Evolutionary conservation across 164 flowering plant species (phyloP).

Genomic region (Sextonia rubra): DNA sequence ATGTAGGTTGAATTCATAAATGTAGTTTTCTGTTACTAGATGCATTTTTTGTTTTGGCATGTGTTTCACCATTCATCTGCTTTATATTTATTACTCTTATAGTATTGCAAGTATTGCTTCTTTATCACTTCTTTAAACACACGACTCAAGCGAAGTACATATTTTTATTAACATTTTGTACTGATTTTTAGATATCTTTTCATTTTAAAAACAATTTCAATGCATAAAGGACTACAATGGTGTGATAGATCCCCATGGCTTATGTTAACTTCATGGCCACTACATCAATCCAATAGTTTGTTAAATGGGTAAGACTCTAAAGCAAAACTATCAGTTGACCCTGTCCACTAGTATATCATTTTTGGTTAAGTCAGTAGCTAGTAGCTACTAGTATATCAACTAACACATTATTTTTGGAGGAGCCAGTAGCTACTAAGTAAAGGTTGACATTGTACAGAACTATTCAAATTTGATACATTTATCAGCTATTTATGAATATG

Average conservation of each 20-base stretch:
- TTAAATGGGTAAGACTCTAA: neutral
- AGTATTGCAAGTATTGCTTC: neutral
- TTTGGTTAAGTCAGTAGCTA: neutral
- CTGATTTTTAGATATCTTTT: no score
- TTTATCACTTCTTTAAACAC: neutral
- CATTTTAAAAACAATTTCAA: no score
- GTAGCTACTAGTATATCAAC: neutral
- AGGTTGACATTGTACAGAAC: neutral
- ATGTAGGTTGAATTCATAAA: neutral
- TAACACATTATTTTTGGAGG: no score
- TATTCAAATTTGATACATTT: neutral
- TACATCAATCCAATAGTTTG: no score
- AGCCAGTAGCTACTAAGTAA: no score
- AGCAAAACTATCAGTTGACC: neutral
- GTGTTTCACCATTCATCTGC: neutral
- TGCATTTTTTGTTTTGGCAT: no score
- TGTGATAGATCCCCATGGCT: no score
- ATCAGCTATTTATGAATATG: neutral
- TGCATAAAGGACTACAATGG: no score
- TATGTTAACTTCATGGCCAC: no score
- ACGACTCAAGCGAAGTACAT: neutral
- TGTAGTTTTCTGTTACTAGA: neutral
- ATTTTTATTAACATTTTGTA: no score
- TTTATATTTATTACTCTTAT: no score
- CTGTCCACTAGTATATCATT: neutral